These are phyloP conservation scores for Cucurbita argyrosperma DNA, from an alignment of 306 rosid genomes.

Conservation along the genomic window DNA sequence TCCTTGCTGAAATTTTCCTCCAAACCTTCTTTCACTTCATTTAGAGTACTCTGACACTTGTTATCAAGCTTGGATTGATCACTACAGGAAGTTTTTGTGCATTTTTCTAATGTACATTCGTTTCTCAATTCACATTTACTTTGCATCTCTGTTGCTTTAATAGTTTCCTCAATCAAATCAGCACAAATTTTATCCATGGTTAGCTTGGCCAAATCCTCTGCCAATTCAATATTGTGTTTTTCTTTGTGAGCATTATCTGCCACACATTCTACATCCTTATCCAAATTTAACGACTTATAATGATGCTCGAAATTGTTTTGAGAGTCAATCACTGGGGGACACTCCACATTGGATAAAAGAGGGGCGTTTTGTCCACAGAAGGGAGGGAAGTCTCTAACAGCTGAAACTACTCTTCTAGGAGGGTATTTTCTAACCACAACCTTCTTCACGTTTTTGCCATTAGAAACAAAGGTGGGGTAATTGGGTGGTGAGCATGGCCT, in stretches of 20 bases:
- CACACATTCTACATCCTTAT: conserved; percentile 8
- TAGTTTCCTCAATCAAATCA: not conserved
- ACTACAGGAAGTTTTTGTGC: conserved; percentile 11
- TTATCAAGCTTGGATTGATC: conserved; percentile 17
- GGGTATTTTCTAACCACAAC: conserved; percentile 25
- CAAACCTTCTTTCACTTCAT: conserved; percentile 5
- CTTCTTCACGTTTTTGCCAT: conserved; percentile 19
- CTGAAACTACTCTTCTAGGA: conserved; percentile 57
- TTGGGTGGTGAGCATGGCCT: conserved; percentile 12
- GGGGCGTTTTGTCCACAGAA: conserved; percentile 55
- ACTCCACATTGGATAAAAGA: conserved; percentile 12
- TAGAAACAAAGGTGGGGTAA: conserved; percentile 15
- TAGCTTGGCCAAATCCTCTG: conserved; percentile 8
- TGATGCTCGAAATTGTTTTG: conserved; percentile 8
- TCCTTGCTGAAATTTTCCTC: conserved; percentile 29
- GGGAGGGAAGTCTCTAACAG: conserved; percentile 56
- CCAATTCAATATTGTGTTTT: conserved; percentile 12
- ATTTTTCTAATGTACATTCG: conserved; percentile 10
- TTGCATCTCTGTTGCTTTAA: not conserved
- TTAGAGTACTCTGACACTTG: conserved; percentile 10
- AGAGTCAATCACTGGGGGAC: conserved; percentile 5
- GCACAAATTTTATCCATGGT: conserved; percentile 4
- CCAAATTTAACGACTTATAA: conserved; percentile 13
- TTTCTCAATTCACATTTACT: conserved; percentile 6
- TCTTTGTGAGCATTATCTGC: conserved; percentile 22